These are phyloP conservation scores for Tolypocladium guangdongense DNA, from an alignment of 2,329 filamentous ascomycete species.

Conservation along the genomic window DNA sequence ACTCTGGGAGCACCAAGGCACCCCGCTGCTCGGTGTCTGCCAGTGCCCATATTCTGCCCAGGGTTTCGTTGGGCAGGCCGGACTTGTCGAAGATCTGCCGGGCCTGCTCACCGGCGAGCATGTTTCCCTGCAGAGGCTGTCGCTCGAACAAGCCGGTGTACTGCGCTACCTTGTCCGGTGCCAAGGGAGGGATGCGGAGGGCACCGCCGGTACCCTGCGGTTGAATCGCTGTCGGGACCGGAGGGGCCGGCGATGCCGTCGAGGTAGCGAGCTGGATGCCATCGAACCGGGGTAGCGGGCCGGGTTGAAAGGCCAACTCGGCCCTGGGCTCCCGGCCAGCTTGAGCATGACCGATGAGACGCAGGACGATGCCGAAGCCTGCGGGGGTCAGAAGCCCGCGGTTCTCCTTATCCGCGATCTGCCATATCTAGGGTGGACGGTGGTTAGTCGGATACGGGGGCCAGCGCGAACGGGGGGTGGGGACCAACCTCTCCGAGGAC, in stretches of 20 bases:
- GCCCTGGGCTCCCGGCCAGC: slow-evolving; percentile 70
- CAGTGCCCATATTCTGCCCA: slow-evolving; percentile 94
- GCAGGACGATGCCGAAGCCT: slow-evolving; percentile 85
- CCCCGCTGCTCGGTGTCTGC: slow-evolving; percentile 91
- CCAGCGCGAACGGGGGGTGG: neutral
- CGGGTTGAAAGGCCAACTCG: slow-evolving; percentile 74
- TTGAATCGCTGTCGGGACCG: slow-evolving; percentile 34
- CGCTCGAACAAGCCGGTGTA: slow-evolving; percentile 87
- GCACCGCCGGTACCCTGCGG: slow-evolving; percentile 54
- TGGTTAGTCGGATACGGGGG: slow-evolving; percentile 2
- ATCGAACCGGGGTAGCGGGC: slow-evolving; percentile 87
- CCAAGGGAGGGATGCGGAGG: slow-evolving; percentile 79
- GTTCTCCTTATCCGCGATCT: slow-evolving; percentile 96
- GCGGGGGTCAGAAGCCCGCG: slow-evolving; percentile 84
- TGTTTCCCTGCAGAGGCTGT: slow-evolving; percentile 60
- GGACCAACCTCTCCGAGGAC: slow-evolving; percentile 71
- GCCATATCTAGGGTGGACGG: slow-evolving; percentile 67
- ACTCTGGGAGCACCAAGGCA: slow-evolving; percentile 76
- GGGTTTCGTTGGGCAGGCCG: slow-evolving; percentile 73
- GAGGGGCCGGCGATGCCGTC: slow-evolving; percentile 29
- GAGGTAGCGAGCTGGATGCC: slow-evolving; percentile 39
- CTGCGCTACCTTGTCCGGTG: slow-evolving; percentile 78
- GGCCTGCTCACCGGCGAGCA: slow-evolving; percentile 75
- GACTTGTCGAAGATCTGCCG: slow-evolving; percentile 95
- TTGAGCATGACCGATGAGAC: slow-evolving; percentile 93